These are phyloP conservation scores for Saccharomycopsis olivae DNA, from an alignment of 805 yeast genomes.

Conservation along the genomic window DNA sequence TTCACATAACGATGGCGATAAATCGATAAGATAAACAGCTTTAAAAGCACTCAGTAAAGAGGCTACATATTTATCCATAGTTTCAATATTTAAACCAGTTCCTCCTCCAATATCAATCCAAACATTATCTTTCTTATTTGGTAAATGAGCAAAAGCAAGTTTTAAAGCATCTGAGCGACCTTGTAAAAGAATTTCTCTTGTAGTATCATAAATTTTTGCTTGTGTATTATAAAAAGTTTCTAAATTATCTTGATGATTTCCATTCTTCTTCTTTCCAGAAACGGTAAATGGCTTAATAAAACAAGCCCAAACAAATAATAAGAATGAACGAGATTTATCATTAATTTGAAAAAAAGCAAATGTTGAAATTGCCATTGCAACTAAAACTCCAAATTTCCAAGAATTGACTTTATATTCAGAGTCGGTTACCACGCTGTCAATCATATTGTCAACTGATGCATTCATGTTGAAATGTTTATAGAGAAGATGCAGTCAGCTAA, in stretches of 20 bases:
- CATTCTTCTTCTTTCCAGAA: slow-evolving; percentile 18
- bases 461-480: too few species aligned
- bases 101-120: slow-evolving; percentile 87
- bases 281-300: slow-evolving; percentile 26
- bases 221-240: slow-evolving; percentile 69
- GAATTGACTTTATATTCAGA: too few species aligned
- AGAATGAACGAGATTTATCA: slow-evolving; percentile 3
- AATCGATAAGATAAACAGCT: slow-evolving; percentile 62
- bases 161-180: slow-evolving; percentile 60
- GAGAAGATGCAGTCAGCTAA: too few species aligned
- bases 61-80: slow-evolving; percentile 46
- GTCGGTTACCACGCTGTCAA: too few species aligned
- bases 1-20: slow-evolving; percentile 67
- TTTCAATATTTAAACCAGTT: slow-evolving; percentile 73
- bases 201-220: slow-evolving; percentile 66
- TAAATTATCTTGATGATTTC: slow-evolving; percentile 25
- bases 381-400: background rate
- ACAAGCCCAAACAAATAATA: slow-evolving; percentile 26
- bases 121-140: slow-evolving; percentile 35
- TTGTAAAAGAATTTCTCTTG: slow-evolving; percentile 53
- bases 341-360: slow-evolving; percentile 1
- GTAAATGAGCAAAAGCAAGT: slow-evolving; percentile 48
- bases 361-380: background rate
- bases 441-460: too few species aligned
- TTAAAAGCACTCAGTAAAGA: slow-evolving; percentile 34